Base-by-base conservation (phyloP, 371 early-diverging fungal species). In the Batrachochytrium dendrobatidis region DNA sequence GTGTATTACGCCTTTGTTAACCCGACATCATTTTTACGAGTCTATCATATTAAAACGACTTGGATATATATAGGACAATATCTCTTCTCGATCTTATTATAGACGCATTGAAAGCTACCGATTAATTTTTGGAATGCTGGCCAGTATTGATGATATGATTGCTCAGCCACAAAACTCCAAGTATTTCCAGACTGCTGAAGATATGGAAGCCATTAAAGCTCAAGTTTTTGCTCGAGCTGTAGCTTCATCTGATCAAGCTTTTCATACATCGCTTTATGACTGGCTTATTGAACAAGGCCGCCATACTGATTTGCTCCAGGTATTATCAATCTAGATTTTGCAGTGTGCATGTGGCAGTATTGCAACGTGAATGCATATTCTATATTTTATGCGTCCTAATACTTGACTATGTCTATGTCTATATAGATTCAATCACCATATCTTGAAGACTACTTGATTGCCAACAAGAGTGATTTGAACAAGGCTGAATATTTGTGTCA, bases 401-500 rank as follows among this genome's bases (percentile, higher is more conserved):
- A n/a, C n/a, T n/a, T n/a, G n/a, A n/a, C n/a, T n/a, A n/a, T n/a
- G n/a, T n/a, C n/a, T n/a, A n/a, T n/a, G n/a, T n/a, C n/a, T n/a
- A n/a, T n/a, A n/a, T n/a, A n/a, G n/a, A 45, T 84, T 55, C 58
- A 75, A 3, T 75, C 86, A 7, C 75, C 74, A 1, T 83, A 79
- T 53, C 72, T 93, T 49, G 83, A 87, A 56, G 82, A 82, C 25
- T 91, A 79, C 57, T 73, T 93, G 56, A 68, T 15, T 12, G 39
- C 39, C 15, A 29, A 12, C 22, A 5, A 7, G 7, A 7, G 30
- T 59, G n/a, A 7, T 60, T 5, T 48, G 56, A 33, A 48, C 65
- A 35, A 65, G 73, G 69, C 74, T 24, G 80, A 86, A 33, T 74
- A 91, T 56, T 73, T 92, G 25, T 91, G 90, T 86, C 75, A 80